phyloP scores from a whole-genome alignment of 1,284 basidiomycete genomes.

The Vanrija pseudolonga region DNA sequence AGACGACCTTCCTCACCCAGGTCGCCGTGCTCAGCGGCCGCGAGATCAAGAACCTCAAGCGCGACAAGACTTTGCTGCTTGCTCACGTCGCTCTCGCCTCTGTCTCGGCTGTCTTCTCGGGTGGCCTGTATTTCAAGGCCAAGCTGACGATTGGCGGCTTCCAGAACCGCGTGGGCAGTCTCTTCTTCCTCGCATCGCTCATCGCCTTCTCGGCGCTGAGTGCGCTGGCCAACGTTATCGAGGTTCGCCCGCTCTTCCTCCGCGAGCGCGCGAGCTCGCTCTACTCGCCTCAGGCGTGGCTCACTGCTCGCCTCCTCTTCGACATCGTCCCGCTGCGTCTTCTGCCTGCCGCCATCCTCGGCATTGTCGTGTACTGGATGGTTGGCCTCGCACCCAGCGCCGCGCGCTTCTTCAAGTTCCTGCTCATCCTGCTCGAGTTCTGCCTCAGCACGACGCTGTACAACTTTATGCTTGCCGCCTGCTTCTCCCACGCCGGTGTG shows the following conservation, averaged over 20 bases:
- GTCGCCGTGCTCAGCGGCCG: slow-evolving; percentile 69
- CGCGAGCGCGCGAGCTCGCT: slow-evolving; percentile 76
- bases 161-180: slow-evolving; percentile 79
- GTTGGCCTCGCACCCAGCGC: slow-evolving; percentile 70
- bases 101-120: slow-evolving; percentile 71
- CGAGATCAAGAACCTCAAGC: slow-evolving; percentile 74
- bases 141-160: slow-evolving; percentile 78
- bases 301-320: slow-evolving; percentile 92
- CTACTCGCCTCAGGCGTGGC: slow-evolving; percentile 62
- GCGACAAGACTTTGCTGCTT: slow-evolving; percentile 75
- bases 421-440: slow-evolving; percentile 71
- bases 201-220: slow-evolving; percentile 83
- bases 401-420: slow-evolving; percentile 74
- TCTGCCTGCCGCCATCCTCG: slow-evolving; percentile 88
- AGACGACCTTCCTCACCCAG: slow-evolving; percentile 78
- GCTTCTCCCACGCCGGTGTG: slow-evolving; percentile 77
- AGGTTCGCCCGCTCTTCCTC: slow-evolving; percentile 74
- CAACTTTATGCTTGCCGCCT: slow-evolving; percentile 80
- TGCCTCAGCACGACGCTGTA: slow-evolving; percentile 78
- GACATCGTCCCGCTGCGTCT: slow-evolving; percentile 93
- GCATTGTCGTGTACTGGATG: slow-evolving; percentile 94
- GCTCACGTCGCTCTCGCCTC: slow-evolving; percentile 67
- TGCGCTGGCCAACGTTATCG: slow-evolving; percentile 78
- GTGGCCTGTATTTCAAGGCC: slow-evolving; percentile 78
- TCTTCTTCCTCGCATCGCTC: slow-evolving; percentile 84